A percentile compares a stretch with the other conserved stretches of the same genome.
Evolutionary conservation across 2,329 filamentous ascomycete species (phyloP).

Genomic region (Ampelomyces quisqualis): DNA sequence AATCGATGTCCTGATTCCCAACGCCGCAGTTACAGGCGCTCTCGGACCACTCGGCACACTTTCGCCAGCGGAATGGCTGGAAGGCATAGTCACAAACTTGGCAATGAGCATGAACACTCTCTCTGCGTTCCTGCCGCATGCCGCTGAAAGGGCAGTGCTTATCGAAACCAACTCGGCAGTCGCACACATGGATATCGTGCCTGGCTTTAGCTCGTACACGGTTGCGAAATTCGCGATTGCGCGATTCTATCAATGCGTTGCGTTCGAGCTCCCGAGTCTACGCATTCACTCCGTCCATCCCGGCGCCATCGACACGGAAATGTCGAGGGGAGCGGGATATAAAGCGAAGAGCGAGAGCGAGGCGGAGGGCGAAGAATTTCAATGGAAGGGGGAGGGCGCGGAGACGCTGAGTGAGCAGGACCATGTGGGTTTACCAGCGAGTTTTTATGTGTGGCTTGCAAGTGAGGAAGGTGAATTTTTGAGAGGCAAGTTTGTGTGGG

Average conservation of each 20-base stretch:
- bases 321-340: conserved; percentile 25
- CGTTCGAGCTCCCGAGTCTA: conserved; percentile 41
- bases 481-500: conserved; percentile 23
- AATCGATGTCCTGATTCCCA: conserved; percentile 26
- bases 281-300: conserved; percentile 47
- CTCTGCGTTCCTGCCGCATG: conserved; percentile 25
- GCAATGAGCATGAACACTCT: conserved; percentile 18
- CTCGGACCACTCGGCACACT: conserved; percentile 6
- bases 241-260: conserved; percentile 43
- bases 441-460: conserved; percentile 34
- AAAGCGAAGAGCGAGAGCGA: conserved; percentile 15
- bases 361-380: conserved; percentile 21
- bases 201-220: conserved; percentile 31
- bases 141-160: conserved; percentile 17
- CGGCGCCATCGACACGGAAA: conserved; percentile 45
- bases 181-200: conserved; percentile 16
- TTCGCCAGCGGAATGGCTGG: too few relatives aligned
- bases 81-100: conserved; percentile 17
- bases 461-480: conserved; percentile 23
- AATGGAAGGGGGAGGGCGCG: conserved; percentile 1
- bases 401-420: background rate
- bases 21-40: conserved; percentile 18
- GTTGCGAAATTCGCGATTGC: conserved; percentile 40
- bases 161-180: conserved; percentile 23
- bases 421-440: conserved; percentile 16